These are phyloP conservation scores for Plasmodium relictum DNA, from an alignment of 169 alveolate species.

Conservation along the genomic window DNA sequence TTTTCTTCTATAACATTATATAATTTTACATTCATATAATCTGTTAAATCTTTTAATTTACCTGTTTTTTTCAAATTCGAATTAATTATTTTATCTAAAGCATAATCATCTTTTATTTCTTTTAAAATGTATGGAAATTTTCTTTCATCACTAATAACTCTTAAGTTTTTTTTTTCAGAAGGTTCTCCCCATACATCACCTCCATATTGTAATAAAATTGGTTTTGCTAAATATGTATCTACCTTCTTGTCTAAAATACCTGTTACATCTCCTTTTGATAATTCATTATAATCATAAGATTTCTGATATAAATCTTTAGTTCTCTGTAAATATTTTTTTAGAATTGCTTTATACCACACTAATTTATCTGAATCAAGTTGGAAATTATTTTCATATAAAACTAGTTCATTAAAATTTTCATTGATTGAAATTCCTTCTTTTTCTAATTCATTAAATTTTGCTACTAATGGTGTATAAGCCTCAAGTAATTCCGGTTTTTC, in stretches of 20 bases:
- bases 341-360: slow-evolving; percentile 10
- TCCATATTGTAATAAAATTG: slow-evolving; percentile 31
- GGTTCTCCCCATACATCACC: slow-evolving; percentile 1
- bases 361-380: slow-evolving; percentile 16
- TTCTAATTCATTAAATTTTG: background rate
- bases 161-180: slow-evolving; percentile 14
- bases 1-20: slow-evolving; percentile 13
- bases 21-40: slow-evolving; percentile 23
- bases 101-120: slow-evolving; percentile 33
- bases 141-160: slow-evolving; percentile 19
- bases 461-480: slow-evolving; percentile 1
- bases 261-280: background rate
- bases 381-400: background rate
- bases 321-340: slow-evolving; percentile 13
- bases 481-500: background rate
- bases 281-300: slow-evolving; percentile 7
- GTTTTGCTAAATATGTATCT: background rate
- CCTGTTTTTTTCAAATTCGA: background rate
- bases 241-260: background rate
- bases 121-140: slow-evolving; percentile 31
- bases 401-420: background rate
- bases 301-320: slow-evolving; percentile 16
- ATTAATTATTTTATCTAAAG: slow-evolving; percentile 22
- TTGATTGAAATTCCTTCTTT: background rate
- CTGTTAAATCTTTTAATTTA: slow-evolving; percentile 1